A percentile compares a stretch with the other conserved stretches of the same genome.
Conservation (phyloP, 1,284 basidiomycete species). For the Trichosporon sp. region DNA sequence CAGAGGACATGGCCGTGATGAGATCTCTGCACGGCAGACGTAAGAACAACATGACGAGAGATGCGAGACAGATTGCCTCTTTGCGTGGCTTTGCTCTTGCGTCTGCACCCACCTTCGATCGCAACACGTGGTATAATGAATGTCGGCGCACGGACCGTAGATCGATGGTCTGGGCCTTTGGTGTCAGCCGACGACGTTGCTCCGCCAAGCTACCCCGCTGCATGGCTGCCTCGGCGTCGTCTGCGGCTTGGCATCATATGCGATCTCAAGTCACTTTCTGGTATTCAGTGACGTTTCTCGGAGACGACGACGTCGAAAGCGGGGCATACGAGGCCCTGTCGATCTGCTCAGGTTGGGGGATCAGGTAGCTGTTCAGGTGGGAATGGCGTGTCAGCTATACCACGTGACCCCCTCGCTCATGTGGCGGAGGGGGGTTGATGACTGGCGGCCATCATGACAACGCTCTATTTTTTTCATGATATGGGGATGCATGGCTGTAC, state of each 20-base stretch:
- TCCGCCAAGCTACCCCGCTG: too few relatives aligned
- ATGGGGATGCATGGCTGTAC: not conserved
- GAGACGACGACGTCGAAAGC: not conserved
- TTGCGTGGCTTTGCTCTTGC: not conserved
- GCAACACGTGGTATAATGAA: not conserved
- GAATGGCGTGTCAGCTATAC: not conserved
- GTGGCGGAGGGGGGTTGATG: not conserved
- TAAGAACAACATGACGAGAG: not conserved
- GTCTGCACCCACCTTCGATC: not conserved
- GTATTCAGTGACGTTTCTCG: not conserved
- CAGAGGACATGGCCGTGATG: too few relatives aligned
- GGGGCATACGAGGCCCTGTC: not conserved
- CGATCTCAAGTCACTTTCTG: too few relatives aligned
- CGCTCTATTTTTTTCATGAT: not conserved
- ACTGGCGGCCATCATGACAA: too few relatives aligned
- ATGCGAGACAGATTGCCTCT: not conserved
- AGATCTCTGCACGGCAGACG: too few relatives aligned
- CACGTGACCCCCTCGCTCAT: not conserved
- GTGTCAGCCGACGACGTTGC: too few relatives aligned
- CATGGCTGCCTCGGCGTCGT: too few relatives aligned
- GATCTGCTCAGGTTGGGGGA: not conserved
- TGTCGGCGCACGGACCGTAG: conserved; percentile 1
- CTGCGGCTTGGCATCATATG: too few relatives aligned
- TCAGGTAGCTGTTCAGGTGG: too few relatives aligned
- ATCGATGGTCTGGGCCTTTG: not conserved